Conservation (phyloP, 2,329 filamentous ascomycete species). For the Colletotrichum higginsianum region DNA sequence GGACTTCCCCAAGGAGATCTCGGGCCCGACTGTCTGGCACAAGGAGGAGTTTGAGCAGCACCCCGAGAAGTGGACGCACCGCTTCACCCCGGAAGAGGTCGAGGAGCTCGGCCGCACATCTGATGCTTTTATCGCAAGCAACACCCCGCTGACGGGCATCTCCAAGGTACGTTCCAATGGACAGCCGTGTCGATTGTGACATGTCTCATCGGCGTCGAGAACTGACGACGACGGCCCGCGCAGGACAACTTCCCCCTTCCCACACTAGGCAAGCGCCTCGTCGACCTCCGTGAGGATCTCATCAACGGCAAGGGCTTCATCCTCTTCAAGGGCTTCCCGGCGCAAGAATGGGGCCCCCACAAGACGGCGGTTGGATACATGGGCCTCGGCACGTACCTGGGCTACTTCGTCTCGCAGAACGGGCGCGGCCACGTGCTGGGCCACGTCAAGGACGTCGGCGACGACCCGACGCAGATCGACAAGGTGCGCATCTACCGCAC, state of each 20-base stretch:
- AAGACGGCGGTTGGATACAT: conserved; percentile 93
- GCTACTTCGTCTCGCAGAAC: conserved; percentile 92
- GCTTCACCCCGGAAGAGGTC: conserved; percentile 76
- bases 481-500: conserved; percentile 93
- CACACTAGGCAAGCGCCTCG: conserved; percentile 54
- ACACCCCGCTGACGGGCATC: conserved; percentile 80
- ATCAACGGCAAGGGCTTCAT: conserved; percentile 91
- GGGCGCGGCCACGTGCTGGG: conserved; percentile 87
- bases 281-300: conserved; percentile 57
- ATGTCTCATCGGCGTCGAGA: not conserved
- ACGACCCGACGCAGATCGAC: conserved; percentile 85
- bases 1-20: conserved; percentile 79
- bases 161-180: conserved; percentile 35
- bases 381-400: conserved; percentile 87
- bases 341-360: conserved; percentile 79
- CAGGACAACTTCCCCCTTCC: conserved; percentile 62
- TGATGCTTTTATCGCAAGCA: conserved; percentile 77
- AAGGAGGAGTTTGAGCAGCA: conserved; percentile 73
- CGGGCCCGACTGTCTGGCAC: conserved; percentile 81
- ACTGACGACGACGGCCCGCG: not conserved
- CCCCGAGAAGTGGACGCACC: conserved; percentile 81
- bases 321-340: conserved; percentile 88
- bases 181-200: not conserved
- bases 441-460: conserved; percentile 90
- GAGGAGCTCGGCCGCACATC: conserved; percentile 76